Base-by-base conservation (phyloP, 148 eudicot species). In the Fagopyrum homotropicum region DNA sequence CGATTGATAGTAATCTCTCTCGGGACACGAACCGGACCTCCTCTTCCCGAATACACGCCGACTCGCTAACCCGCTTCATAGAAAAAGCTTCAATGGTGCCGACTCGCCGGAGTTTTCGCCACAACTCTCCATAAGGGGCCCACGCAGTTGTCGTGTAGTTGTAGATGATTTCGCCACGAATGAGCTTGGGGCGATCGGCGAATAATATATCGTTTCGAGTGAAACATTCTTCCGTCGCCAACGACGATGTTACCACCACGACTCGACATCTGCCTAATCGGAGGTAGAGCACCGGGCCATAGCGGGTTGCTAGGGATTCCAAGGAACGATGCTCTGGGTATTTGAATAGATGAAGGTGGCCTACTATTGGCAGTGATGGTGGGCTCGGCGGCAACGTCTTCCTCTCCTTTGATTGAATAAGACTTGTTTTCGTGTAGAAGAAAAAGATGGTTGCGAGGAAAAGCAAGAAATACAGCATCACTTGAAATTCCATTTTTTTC, bases 281-380 rank as follows among this genome's bases (percentile, higher is more conserved):
- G 76, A 82, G 81, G 74, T 5, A 46, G 51, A 78, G 9, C 47
- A 82, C 19, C 0, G 83, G 80, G 16, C 85, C 85, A 40, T 78
- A 66, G 0, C 43, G 59, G 29, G 17, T 68, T 16, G 83, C 72
- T 9, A 85, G 47, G 0, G 30, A 26, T 35, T 54, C 48, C 4
- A 85, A 40, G 70, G 80, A 69, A 0, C 77, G 79, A 77, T 82
- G 81, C 73, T 76, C 40, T 3, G 82, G 85, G 16, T 73, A 19
- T 15, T 81, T 76, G 9, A 85, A 11, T 76, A 83, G 84, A 78
- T 82, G 76, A n/a, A 85, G 59, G 35, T 85, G 88, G 79, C 88
- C 85, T 9, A 85, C 61, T 6, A 85, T 56, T 4, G 85, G 88
- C 8, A 82, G 52, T 29, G 75, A 7, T 14, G 47, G 64, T 26